Percentiles rank a stretch among this genome's conserved stretches.
These are phyloP conservation scores for Cyclotella atomus DNA, from an alignment of 108 stramenopile species.

Conservation along the genomic window DNA sequence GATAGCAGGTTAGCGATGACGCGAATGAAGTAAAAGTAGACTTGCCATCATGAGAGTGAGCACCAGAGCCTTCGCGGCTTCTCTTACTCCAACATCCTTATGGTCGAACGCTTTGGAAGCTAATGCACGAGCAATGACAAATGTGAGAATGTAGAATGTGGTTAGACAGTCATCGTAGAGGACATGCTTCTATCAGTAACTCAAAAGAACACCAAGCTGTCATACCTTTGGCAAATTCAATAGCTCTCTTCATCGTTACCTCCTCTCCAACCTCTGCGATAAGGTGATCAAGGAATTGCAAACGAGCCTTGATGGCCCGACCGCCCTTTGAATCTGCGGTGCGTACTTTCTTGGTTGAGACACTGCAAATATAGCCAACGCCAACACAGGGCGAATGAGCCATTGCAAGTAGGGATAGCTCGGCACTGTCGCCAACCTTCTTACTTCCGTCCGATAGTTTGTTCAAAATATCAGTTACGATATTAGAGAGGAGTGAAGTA, in stretches of 20 bases:
- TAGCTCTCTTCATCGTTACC: slow-evolving; percentile 29
- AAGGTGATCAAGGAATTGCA: slow-evolving; percentile 39
- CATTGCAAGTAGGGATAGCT: slow-evolving; percentile 40
- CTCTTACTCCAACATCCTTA: slow-evolving; percentile 46
- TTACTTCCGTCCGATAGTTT: slow-evolving; percentile 45
- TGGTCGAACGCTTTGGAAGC: slow-evolving; percentile 31
- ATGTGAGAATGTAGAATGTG: too few relatives aligned
- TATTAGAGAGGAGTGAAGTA: slow-evolving; percentile 25
- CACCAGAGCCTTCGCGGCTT: slow-evolving; percentile 30
- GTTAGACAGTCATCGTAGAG: too few relatives aligned
- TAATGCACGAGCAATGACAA: not conserved
- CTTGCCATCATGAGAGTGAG: slow-evolving; percentile 42
- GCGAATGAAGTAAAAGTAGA: not conserved
- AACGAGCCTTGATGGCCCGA: slow-evolving; percentile 29
- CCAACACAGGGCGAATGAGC: slow-evolving; percentile 35
- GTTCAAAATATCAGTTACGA: slow-evolving; percentile 31
- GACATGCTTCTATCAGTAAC: too few relatives aligned
- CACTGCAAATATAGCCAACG: slow-evolving; percentile 14
- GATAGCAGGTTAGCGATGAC: not conserved
- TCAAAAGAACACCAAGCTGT: too few relatives aligned
- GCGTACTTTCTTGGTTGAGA: slow-evolving; percentile 42
- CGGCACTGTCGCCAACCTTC: slow-evolving; percentile 50
- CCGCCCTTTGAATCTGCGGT: slow-evolving; percentile 44
- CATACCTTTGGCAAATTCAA: slow-evolving; percentile 41
- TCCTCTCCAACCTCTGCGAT: slow-evolving; percentile 35